Conservation (phyloP, 148 eudicot genomes). For the Cornus controversa region DNA sequence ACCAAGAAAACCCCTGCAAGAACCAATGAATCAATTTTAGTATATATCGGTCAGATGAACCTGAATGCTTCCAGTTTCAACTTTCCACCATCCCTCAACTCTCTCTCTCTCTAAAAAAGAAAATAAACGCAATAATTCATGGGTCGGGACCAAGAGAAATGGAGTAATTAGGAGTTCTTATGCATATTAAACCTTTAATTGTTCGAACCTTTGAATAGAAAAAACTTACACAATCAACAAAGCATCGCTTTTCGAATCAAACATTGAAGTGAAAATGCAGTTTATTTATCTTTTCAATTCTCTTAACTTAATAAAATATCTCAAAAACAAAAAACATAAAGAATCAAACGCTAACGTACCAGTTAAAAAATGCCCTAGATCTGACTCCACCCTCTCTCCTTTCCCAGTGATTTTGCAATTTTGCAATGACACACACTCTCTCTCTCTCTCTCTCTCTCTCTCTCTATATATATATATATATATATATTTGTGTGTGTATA, state of each 20-base stretch:
- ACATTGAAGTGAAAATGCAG: too few relatives aligned
- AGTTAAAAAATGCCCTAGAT: neutral
- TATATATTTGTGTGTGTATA: neutral
- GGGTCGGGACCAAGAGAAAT: too few relatives aligned
- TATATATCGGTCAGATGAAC: neutral
- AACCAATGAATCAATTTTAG: too few relatives aligned
- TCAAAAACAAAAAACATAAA: neutral
- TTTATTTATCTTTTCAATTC: too few relatives aligned
- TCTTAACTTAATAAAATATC: too few relatives aligned
- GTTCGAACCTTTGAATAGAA: neutral
- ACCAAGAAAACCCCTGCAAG: too few relatives aligned
- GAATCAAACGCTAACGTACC: neutral
- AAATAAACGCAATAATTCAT: too few relatives aligned
- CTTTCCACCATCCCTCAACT: neutral
- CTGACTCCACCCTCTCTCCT: neutral
- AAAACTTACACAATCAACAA: neutral
- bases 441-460: neutral
- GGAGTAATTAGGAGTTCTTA: too few relatives aligned
- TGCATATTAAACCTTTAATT: too few relatives aligned
- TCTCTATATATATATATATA: too few relatives aligned
- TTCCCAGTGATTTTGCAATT: neutral
- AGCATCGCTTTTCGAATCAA: neutral
- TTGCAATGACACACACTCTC: neutral
- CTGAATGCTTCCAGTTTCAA: neutral
- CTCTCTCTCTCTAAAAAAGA: too few relatives aligned